Evolutionary conservation across 257 asterid species (phyloP).

Genomic region (Solanum microdontum): DNA sequence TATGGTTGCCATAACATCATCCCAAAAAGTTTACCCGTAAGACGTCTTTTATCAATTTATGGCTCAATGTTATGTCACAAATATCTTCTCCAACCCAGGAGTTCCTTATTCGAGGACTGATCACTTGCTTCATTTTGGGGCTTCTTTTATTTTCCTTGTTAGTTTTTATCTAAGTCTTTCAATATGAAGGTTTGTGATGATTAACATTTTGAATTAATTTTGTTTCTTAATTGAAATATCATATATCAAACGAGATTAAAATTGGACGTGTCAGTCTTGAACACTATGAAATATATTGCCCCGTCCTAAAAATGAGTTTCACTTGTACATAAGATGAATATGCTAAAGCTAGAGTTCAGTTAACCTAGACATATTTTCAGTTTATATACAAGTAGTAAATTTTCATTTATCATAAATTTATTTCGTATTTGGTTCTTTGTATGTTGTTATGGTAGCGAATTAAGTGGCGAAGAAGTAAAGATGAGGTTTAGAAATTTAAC

Average conservation of each 20-base stretch:
- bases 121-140: background rate
- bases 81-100: too few species aligned
- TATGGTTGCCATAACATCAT: background rate
- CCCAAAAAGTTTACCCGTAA: background rate
- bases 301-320: too few species aligned
- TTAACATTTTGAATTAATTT: conserved; percentile 85
- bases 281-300: too few species aligned
- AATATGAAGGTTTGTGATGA: conserved; percentile 74
- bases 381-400: background rate
- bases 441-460: conserved; percentile 41
- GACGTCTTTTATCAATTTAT: background rate
- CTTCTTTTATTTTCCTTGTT: background rate
- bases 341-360: background rate
- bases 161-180: background rate
- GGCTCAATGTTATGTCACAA: too few species aligned
- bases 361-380: background rate
- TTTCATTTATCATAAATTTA: background rate
- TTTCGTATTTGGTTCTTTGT: background rate
- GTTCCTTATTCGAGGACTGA: background rate
- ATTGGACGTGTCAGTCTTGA: too few species aligned
- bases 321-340: too few species aligned
- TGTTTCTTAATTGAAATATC: conserved; percentile 22
- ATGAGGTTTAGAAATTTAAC: conserved; percentile 82
- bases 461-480: conserved; percentile 90
- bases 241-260: too few species aligned